Conservation (phyloP, 2,329 filamentous ascomycete genomes). For the Epichloe sp. region DNA sequence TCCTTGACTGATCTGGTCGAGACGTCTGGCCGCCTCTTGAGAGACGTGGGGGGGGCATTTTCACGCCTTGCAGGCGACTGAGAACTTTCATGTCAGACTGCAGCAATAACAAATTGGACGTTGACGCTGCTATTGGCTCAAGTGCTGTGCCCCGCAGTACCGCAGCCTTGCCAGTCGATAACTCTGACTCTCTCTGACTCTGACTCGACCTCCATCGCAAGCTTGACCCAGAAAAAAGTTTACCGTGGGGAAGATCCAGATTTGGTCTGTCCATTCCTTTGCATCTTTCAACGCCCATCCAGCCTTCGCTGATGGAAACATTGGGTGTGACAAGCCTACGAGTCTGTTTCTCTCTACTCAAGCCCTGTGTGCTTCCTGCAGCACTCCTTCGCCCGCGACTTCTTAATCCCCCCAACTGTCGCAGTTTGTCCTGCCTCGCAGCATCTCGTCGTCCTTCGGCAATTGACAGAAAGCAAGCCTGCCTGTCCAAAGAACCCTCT, state of each 20-base stretch:
- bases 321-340: conserved; percentile 2
- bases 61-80: too few relatives aligned
- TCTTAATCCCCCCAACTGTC: not conserved
- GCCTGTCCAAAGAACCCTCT: not conserved
- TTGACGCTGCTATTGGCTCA: not conserved
- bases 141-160: not conserved
- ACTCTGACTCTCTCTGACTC: too few relatives aligned
- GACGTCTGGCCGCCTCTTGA: too few relatives aligned
- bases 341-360: not conserved
- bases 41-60: too few relatives aligned
- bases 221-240: not conserved
- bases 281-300: not conserved
- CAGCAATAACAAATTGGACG: not conserved
- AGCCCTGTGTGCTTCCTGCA: not conserved
- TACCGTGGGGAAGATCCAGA: not conserved
- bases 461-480: not conserved
- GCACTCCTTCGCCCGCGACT: not conserved
- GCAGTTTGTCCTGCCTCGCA: not conserved
- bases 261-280: not conserved
- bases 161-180: not conserved
- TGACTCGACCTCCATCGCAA: too few relatives aligned
- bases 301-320: conserved; percentile 4
- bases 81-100: too few relatives aligned
- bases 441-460: not conserved
- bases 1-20: too few relatives aligned